Base-by-base conservation (phyloP, 352 stramenopile species). In the Phytophthora ohioensis region DNA sequence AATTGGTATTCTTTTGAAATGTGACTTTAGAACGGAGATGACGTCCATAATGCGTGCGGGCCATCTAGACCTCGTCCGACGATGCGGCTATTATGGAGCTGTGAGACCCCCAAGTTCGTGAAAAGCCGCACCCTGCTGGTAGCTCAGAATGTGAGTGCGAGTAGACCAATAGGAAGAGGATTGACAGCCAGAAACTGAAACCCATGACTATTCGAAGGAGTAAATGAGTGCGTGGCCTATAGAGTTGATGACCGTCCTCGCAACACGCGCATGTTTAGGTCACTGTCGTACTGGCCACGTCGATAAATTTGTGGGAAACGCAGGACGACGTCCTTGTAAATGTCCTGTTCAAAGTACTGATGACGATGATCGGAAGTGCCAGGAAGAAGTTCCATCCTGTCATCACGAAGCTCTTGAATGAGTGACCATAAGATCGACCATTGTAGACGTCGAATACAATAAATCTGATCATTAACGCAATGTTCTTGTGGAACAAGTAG, bases 401-500 rank as follows among this genome's bases (percentile, higher is more conserved):
- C 80, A 92, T 90, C 31, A 92, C 81, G 45, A 90, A 92, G 32
- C 78, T 88, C 73, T 96, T 88, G 49, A 94, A 96, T 1, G 96
- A 64, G 21, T 88, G 78, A 13, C 74, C 70, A 38, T 83, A 95
- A 13, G 91, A 98, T 57, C 98, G 96, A 13, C 94, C 95, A 71
- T 95, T 98, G 77, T 87, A 97, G 46, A 98, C 90, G 67, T 94
- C 97, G 72, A 91, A 92, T 4, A 98, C 75, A 71, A 98, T 97
- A 57, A 98, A 76, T 48, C 82, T 92, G 39, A 98, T 91, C 57
- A 98, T 92, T 27, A 99, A 89, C 35, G 97, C 84, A 58, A 98
- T 96, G 85, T 99, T 99, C 81, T 99, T 99, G 91, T 99, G 99
- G 76, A 99, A 99, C 39, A 97, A 98, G 73, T 98, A 99, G 8